Percentiles rank a stretch among this genome's conserved stretches.
Conservation (phyloP, 2,329 filamentous ascomycete genomes). For the Alternaria atra region DNA sequence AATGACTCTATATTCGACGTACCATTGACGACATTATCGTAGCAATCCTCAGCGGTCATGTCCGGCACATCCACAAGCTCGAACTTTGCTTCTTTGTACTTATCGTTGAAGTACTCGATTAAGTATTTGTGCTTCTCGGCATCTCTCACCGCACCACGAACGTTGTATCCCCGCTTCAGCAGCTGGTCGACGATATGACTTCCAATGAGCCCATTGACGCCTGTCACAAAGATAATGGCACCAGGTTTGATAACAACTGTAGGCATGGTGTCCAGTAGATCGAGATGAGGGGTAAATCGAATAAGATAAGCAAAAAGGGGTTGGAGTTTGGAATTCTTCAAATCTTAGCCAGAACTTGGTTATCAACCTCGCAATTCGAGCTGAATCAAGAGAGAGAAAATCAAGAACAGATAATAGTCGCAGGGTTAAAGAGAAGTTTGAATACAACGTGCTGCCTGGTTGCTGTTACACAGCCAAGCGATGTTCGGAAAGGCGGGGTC, state of each 20-base stretch:
- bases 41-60: conserved; percentile 37
- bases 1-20: not conserved
- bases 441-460: not conserved
- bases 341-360: not conserved
- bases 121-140: conserved; percentile 42
- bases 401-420: not conserved
- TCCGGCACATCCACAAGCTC: conserved; percentile 44
- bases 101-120: conserved; percentile 36
- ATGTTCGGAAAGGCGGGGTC: conserved; percentile 13
- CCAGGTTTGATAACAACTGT: conserved; percentile 32
- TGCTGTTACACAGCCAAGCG: conserved; percentile 11
- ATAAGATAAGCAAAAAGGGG: conserved; percentile 19
- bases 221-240: conserved; percentile 46
- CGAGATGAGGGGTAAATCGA: conserved; percentile 4
- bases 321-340: not conserved
- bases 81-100: conserved; percentile 34
- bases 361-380: not conserved
- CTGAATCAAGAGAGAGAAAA: not conserved
- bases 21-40: conserved; percentile 41
- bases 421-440: not conserved
- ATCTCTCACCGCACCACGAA: conserved; percentile 48
- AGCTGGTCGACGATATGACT: conserved; percentile 45
- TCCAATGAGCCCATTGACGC: conserved; percentile 48
- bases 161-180: conserved; percentile 43
- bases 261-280: conserved; percentile 19